Evolutionary conservation across 2,329 filamentous ascomycete genomes (phyloP), one percentile per base, ranked within the genome.

Genomic region (Hypoxylon sp.): DNA sequence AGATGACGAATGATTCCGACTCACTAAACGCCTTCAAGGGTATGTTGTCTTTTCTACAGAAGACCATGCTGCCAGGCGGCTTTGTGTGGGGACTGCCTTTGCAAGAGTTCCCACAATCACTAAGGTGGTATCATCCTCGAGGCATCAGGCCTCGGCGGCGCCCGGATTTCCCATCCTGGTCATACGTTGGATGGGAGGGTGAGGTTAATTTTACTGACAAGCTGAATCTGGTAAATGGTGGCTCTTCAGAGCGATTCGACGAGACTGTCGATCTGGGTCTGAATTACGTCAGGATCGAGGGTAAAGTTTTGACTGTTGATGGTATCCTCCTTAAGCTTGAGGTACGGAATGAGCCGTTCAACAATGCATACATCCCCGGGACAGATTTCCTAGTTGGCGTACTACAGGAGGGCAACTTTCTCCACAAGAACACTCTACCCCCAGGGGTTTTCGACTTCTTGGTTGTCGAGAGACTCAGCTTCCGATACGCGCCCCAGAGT

Each of bases 41-140:
- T 3, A 60, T 53, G 58, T 19, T 60, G 25, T 52, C 48, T 17
- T 45, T 38, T 17, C 17, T 60, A 17, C 21, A 52, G 17, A 60
- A 30, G 28, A 19, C 11, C 28, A 46, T 60, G 19, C 10, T 60
- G 3, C 58, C 48, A 9, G 41, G 46, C 17, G 58, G 58, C 3
- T 60, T 60, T 21, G 49, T 48, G 2, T 61, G 58, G 58, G 49
- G 49, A 13, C 41, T 61, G 19, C 58, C 58, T 19, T 30, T 53
- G 28, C 9, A 28, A 25, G 41, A 48, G 38, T 38, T 53, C 10
- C 41, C 49, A 14, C 58, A 61, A 28, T 61, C 49, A 1, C 28
- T 53, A 10, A 28, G 38, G 9, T 53, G 48, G 38, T 45, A 46
- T 36, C 58, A 48, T 50, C 28, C 28, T 30, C 58, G 58, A 55